Evolutionary conservation across 805 yeast species (phyloP).

Genomic region (Spathaspora arborariae): DNA sequence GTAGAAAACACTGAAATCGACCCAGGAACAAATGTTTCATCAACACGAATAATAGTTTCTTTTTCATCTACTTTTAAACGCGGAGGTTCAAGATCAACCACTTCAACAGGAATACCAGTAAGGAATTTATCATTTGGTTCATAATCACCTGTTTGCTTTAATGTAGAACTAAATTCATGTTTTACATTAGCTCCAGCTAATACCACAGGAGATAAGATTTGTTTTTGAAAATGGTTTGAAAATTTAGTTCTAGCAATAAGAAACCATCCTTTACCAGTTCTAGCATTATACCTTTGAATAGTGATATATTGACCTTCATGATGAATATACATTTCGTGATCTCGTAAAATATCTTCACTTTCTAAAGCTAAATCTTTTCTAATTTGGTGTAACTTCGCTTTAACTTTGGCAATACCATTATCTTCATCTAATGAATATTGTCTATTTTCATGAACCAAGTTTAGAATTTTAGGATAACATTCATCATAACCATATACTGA

Average conservation of each 20-base stretch:
- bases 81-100: conserved; percentile 52
- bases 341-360: conserved; percentile 48
- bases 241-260: conserved; percentile 86
- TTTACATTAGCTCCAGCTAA: conserved; percentile 59
- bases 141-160: conserved; percentile 50
- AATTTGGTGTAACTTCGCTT: conserved; percentile 54
- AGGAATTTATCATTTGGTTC: conserved; percentile 39
- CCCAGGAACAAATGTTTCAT: conserved; percentile 76
- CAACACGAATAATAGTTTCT: conserved; percentile 53
- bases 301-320: conserved; percentile 92
- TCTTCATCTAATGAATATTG: conserved; percentile 49
- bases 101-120: conserved; percentile 62
- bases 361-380: conserved; percentile 55
- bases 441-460: conserved; percentile 75
- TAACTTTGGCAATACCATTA: conserved; percentile 74
- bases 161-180: conserved; percentile 54
- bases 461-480: conserved; percentile 75
- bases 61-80: conserved; percentile 40
- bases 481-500: conserved; percentile 94
- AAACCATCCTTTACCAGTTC: conserved; percentile 85
- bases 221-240: conserved; percentile 38
- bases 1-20: conserved; percentile 84
- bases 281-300: conserved; percentile 78
- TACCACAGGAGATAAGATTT: conserved; percentile 52
- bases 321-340: conserved; percentile 88